phyloP scores from a whole-genome alignment of 2,329 filamentous ascomycete genomes.

The Coleophoma cylindrospora region DNA sequence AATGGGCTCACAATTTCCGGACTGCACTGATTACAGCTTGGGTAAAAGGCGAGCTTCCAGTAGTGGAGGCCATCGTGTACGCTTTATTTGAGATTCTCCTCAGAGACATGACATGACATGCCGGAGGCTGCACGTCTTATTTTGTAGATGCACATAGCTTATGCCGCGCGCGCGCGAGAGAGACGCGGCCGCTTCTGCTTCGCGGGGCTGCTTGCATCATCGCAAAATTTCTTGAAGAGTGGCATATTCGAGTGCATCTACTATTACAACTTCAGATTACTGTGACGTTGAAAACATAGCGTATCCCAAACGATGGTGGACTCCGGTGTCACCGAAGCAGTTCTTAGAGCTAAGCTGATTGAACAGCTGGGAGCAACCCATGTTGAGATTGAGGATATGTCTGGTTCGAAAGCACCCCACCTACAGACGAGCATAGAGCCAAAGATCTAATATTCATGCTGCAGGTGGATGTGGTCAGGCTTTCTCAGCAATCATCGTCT shows the following conservation, averaged over 20 bases:
- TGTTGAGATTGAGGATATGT: conserved; percentile 88
- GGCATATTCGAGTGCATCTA: too few relatives aligned
- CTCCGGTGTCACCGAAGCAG: conserved; percentile 66
- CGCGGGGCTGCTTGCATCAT: neutral
- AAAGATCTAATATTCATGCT: conserved; percentile 2
- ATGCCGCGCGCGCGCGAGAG: too few relatives aligned
- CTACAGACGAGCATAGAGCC: neutral
- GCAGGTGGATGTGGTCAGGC: conserved; percentile 67
- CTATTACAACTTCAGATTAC: too few relatives aligned
- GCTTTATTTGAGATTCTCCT: conserved; percentile 7
- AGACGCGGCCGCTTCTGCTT: neutral
- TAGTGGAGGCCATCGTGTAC: conserved; percentile 15
- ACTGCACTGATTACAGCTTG: conserved; percentile 71
- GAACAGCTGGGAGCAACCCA: conserved; percentile 68
- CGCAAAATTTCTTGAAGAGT: too few relatives aligned
- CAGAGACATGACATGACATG: neutral
- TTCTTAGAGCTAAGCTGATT: conserved; percentile 63
- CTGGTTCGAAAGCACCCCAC: conserved; percentile 53
- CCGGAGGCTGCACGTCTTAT: too few relatives aligned
- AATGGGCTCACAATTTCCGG: conserved; percentile 65
- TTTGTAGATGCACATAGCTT: too few relatives aligned
- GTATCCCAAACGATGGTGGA: conserved; percentile 38
- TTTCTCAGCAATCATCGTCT: conserved; percentile 65
- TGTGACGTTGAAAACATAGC: too few relatives aligned
- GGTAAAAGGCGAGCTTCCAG: conserved; percentile 41